Conservation (phyloP, 2,329 filamentous ascomycete genomes). For the Calonectria crousiana region DNA sequence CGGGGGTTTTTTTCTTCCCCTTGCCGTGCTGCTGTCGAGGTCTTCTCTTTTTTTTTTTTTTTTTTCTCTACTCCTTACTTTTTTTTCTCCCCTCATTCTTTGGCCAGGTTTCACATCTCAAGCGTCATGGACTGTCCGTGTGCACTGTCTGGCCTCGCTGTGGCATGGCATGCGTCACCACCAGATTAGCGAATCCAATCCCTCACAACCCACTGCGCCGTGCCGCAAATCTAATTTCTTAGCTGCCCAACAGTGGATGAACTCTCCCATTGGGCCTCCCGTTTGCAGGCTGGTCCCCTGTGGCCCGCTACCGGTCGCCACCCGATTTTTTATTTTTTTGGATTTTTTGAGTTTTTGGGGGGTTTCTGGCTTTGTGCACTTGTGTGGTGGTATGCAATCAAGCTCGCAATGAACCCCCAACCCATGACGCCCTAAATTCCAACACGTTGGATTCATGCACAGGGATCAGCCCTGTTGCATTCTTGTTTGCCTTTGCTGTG, state of each 20-base stretch:
- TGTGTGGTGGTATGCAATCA: neutral
- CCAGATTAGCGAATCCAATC: constrained; percentile 22
- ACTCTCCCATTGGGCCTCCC: neutral
- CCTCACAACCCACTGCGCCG: neutral
- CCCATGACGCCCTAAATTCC: neutral
- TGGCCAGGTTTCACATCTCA: constrained; percentile 4
- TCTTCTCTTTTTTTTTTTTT: neutral
- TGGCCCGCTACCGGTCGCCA: neutral
- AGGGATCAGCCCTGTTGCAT: neutral
- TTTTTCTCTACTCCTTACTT: neutral
- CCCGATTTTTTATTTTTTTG: neutral
- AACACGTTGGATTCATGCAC: constrained; percentile 4
- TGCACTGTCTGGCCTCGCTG: neutral
- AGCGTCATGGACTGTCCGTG: constrained; percentile 21
- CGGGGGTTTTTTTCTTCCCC: neutral
- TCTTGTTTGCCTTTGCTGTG: neutral
- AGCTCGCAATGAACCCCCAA: neutral
- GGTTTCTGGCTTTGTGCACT: neutral
- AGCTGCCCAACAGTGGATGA: constrained; percentile 22
- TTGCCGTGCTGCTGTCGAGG: neutral
- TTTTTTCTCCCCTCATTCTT: too few relatives aligned
- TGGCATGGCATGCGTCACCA: constrained; percentile 25
- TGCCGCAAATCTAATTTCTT: constrained; percentile 10
- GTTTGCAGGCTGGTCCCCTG: constrained; percentile 6
- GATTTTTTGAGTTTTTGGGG: neutral